Conservation (phyloP, 1,139 yeast genomes). For the Meyerozyma elateridarum region DNA sequence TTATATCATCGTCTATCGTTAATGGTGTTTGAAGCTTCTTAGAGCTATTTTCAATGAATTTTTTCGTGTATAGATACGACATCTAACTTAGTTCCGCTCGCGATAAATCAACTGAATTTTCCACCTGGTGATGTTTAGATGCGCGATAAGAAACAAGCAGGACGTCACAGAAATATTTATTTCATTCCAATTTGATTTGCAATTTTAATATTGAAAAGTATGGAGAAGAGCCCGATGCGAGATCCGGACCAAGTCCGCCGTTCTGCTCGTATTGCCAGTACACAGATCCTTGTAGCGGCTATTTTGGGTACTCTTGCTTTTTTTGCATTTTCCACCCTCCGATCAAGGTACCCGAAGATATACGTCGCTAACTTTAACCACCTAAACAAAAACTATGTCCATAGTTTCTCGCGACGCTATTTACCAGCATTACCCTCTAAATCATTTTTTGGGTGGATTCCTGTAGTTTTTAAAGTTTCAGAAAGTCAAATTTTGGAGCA, state of each 20-base stretch:
- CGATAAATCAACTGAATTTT: too few relatives aligned
- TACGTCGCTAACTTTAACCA: conserved; percentile 56
- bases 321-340: conserved; percentile 55
- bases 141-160: too few relatives aligned
- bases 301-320: conserved; percentile 63
- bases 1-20: conserved; percentile 1
- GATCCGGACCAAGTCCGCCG: conserved; percentile 4
- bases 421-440: conserved; percentile 32
- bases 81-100: too few relatives aligned
- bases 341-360: conserved; percentile 65
- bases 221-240: too few relatives aligned
- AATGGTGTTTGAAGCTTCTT: not conserved
- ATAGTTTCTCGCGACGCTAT: conserved; percentile 38
- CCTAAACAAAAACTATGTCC: conserved; percentile 38
- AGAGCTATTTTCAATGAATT: not conserved
- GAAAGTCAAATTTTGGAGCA: conserved; percentile 79
- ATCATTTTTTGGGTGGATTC: conserved; percentile 76
- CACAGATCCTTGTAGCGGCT: conserved; percentile 58
- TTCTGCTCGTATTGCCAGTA: conserved; percentile 31
- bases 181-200: conserved; percentile 1
- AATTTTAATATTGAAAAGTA: too few relatives aligned
- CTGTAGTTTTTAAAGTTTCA: conserved; percentile 54
- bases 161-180: not conserved
- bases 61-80: conserved; percentile 1
- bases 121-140: too few relatives aligned